Percentiles rank a stretch among this genome's conserved stretches.
phyloP scores from a whole-genome alignment of 495 filamentous ascomycete species.

The Astrothelium subdiscretum region DNA sequence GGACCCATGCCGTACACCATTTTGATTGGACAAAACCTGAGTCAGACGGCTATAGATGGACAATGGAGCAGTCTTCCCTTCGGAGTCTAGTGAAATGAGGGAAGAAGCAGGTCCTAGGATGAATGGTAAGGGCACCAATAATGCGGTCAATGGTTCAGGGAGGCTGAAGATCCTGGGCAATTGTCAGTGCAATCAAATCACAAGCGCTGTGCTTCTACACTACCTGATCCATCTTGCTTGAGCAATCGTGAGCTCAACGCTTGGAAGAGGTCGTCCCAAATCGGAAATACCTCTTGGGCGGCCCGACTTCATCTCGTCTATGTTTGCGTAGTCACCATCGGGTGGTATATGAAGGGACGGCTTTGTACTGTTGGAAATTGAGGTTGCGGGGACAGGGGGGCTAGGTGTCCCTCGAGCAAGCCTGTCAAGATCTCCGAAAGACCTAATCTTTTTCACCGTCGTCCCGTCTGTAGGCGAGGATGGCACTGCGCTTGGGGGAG shows the following conservation, averaged over 20 bases:
- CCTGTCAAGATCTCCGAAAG: neutral
- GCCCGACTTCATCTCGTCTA: slow-evolving; percentile 5
- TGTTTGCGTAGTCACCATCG: neutral
- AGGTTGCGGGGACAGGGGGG: neutral
- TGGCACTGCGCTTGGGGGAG: slow-evolving; percentile 13
- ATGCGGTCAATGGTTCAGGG: slow-evolving; percentile 14
- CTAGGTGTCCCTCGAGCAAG: neutral
- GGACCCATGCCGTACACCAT: neutral
- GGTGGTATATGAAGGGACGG: neutral
- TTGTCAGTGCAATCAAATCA: neutral
- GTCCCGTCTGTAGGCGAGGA: slow-evolving; percentile 21
- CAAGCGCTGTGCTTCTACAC: neutral
- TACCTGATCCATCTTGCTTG: neutral
- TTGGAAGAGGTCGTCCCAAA: slow-evolving; percentile 14
- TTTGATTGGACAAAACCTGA: neutral
- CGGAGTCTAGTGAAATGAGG: neutral
- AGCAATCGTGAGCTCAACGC: neutral
- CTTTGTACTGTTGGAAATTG: neutral
- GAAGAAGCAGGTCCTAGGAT: slow-evolving; percentile 17
- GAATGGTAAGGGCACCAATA: slow-evolving; percentile 20
- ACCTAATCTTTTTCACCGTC: slow-evolving; percentile 15
- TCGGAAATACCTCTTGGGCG: slow-evolving; percentile 26
- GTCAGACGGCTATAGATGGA: neutral
- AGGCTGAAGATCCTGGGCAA: slow-evolving; percentile 1
- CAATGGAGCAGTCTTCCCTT: slow-evolving; percentile 6